Evolutionary conservation across 495 filamentous ascomycete genomes (phyloP).

Genomic region (Xylaria acuta): DNA sequence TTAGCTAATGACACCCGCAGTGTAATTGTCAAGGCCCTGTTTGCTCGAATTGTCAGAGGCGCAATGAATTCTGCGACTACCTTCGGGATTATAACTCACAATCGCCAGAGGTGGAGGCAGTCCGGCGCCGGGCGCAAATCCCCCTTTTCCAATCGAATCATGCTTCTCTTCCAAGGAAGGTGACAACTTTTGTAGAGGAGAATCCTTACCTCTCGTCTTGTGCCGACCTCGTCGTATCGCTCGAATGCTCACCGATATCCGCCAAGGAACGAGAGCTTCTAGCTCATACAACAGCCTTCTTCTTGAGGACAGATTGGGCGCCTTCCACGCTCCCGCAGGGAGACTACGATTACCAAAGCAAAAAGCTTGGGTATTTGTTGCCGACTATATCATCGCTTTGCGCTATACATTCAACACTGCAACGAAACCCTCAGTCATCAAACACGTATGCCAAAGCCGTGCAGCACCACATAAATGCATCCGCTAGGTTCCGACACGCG

Average conservation of each 20-base stretch:
- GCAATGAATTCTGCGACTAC: slow-evolving; percentile 36
- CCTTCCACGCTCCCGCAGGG: not conserved
- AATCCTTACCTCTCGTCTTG: not conserved
- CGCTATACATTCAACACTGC: slow-evolving; percentile 26
- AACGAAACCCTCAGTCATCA: slow-evolving; percentile 1
- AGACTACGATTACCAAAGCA: not conserved
- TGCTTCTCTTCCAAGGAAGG: not conserved
- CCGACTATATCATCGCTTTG: slow-evolving; percentile 27
- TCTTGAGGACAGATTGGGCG: not conserved
- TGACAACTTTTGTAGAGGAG: not conserved
- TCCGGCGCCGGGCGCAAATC: not conserved
- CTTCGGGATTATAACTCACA: slow-evolving; percentile 1
- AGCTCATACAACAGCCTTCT: not conserved
- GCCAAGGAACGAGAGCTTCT: slow-evolving; percentile 13
- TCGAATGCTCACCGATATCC: not conserved
- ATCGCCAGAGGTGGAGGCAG: not conserved
- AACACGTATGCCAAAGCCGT: slow-evolving; percentile 22
- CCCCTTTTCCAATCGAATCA: not conserved
- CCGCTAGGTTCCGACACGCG: slow-evolving; percentile 27
- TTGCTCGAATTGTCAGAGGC: slow-evolving; percentile 34
- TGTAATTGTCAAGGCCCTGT: slow-evolving; percentile 34
- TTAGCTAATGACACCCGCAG: slow-evolving; percentile 17
- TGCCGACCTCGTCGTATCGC: not conserved
- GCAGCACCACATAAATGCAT: slow-evolving; percentile 34
- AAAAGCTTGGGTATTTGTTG: slow-evolving; percentile 23